Base-by-base conservation (phyloP, 2,329 filamentous ascomycete species). In the Leptographium galeiforme region DNA sequence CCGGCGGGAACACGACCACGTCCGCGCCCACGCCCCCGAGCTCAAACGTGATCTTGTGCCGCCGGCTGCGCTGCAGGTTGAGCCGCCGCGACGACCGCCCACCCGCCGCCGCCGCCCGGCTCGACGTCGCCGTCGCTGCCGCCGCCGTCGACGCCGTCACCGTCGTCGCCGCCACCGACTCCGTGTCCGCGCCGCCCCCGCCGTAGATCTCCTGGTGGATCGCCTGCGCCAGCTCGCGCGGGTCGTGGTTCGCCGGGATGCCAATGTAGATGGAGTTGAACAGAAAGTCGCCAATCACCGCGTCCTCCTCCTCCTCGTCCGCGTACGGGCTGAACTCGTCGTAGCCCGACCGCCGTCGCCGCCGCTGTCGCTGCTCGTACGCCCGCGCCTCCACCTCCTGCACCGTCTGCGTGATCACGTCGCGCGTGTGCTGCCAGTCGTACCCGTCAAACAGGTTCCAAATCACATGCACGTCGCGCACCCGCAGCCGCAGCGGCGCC, bases 221-320 rank as follows among this genome's bases (percentile, higher is more conserved):
- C 41, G 86, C 87, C 47, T 81, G 79, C 5, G 87, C 76, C 11
- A 97, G 76, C 34, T 95, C 88, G 52, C 80, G 80, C 6, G 89
- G 89, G 61, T 97, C 91, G 55, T 85, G 81, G 60, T 90, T 93
- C 12, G 87, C 78, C 0, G 91, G 87, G 18, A 98, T 87, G 14
- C 87, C 89, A 61, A 98, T 96, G 70, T 96, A 98, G 53, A 98
- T 95, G 0, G 93, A 98, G 65, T 98, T 97, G 76, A 98, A 98
- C 16, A 98, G 74, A 61, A 94, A 95, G 65, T 98, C 94, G 7
- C 89, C 89, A 67, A 97, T 94, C 7, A 86, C 87, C 13, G 82
- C 87, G 66, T 90, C 87, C 45, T 90, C 85, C 49, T 95, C 85
- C 30, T 91, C 82, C 39, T 82, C 84, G 52, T 84, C 85, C 32